phyloP scores from a whole-genome alignment of 495 filamentous ascomycete genomes.

The Trichoderma erinaceum region DNA sequence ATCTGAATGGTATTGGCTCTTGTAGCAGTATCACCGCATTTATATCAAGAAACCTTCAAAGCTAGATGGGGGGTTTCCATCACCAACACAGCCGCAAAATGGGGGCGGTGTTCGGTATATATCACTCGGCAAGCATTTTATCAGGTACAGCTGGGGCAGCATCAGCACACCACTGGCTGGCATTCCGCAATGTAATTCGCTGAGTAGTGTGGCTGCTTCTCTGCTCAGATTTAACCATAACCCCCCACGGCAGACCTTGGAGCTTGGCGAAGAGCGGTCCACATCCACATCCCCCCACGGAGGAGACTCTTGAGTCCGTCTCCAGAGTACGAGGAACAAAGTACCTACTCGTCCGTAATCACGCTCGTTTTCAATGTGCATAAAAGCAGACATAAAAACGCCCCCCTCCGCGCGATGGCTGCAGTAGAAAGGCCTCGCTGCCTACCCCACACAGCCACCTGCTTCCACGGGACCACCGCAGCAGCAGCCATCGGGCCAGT shows the following conservation, averaged over 20 bases:
- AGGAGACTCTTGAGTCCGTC: neutral
- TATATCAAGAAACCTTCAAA: neutral
- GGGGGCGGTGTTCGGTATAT: neutral
- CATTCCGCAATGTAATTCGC: neutral
- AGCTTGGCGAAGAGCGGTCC: neutral
- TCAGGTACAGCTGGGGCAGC: neutral
- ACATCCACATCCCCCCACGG: conserved; percentile 3
- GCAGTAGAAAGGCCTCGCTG: neutral
- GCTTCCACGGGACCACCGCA: neutral
- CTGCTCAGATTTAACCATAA: neutral
- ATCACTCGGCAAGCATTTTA: neutral
- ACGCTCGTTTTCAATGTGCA: neutral
- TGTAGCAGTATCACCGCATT: neutral
- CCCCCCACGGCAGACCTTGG: conserved; percentile 4
- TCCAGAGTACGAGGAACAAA: neutral
- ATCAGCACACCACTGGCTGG: neutral
- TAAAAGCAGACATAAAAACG: neutral
- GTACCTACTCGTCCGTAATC: neutral
- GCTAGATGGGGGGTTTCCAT: neutral
- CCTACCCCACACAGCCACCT: conserved; percentile 3
- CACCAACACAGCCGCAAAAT: neutral
- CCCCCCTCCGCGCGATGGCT: neutral
- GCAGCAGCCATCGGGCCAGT: neutral
- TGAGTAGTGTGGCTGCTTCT: neutral
- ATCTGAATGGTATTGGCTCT: too few species aligned